Conservation (phyloP, 345 rosid genomes). For the Hibiscus syriacus region DNA sequence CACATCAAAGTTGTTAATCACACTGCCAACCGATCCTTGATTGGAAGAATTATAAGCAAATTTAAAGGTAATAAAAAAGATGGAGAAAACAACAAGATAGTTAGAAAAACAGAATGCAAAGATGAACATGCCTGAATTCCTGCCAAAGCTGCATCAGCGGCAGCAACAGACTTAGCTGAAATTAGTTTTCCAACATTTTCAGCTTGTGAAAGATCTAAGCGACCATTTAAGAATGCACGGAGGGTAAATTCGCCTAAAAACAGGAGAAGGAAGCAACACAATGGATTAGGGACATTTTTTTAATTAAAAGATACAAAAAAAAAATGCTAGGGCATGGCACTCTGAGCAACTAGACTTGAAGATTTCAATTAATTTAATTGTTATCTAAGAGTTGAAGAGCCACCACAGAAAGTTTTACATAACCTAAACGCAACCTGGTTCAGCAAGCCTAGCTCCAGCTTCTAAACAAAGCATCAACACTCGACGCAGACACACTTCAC, state of each 20-base stretch:
- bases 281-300: not conserved
- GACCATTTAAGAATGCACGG: constrained; percentile 93
- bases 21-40: not conserved
- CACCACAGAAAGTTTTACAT: not conserved
- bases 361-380: not conserved
- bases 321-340: not conserved
- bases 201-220: constrained; percentile 90
- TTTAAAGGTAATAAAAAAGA: not conserved
- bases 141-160: constrained; percentile 86
- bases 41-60: not conserved
- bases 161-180: constrained; percentile 81
- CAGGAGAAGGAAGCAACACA: constrained; percentile 1
- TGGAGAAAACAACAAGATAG: not conserved
- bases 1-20: not conserved
- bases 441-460: constrained; percentile 92
- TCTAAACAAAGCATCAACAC: constrained; percentile 71
- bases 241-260: constrained; percentile 82
- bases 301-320: too few relatives aligned
- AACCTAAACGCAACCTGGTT: constrained; percentile 48
- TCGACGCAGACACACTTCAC: constrained; percentile 72
- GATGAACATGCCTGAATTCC: constrained; percentile 70
- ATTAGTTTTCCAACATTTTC: constrained; percentile 72
- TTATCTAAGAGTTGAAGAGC: not conserved
- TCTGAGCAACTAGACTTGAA: not conserved
- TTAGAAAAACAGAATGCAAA: not conserved